Conservation (phyloP, 2,329 filamentous ascomycete species). For the Colletotrichum filicis region DNA sequence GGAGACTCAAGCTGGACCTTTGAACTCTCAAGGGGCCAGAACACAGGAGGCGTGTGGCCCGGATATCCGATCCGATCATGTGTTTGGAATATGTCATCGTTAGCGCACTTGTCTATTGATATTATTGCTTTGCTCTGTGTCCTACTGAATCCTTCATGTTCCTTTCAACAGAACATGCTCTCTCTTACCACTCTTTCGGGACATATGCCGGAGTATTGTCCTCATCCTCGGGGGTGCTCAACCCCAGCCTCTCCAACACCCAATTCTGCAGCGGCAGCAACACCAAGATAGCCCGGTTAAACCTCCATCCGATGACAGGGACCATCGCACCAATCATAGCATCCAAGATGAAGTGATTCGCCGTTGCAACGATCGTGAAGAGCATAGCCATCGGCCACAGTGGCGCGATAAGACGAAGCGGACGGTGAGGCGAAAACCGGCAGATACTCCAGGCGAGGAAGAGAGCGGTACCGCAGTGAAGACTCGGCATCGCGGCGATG, state of each 20-base stretch:
- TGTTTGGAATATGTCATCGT: not conserved
- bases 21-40: no score
- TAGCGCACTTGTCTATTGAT: not conserved
- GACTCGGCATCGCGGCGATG: constrained; percentile 60
- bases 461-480: constrained; percentile 57
- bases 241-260: constrained; percentile 36
- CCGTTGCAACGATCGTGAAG: constrained; percentile 52
- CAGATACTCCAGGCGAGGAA: constrained; percentile 48
- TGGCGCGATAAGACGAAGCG: constrained; percentile 48
- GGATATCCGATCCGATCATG: not conserved
- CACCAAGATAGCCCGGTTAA: constrained; percentile 40
- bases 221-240: constrained; percentile 24
- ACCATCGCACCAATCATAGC: constrained; percentile 48
- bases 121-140: not conserved
- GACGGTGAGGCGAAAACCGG: constrained; percentile 52
- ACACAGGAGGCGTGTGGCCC: no score
- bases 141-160: not conserved
- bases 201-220: not conserved
- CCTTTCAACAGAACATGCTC: not conserved
- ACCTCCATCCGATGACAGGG: constrained; percentile 47
- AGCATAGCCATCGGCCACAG: constrained; percentile 56
- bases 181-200: constrained; percentile 9
- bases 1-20: no score
- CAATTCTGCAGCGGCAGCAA: constrained; percentile 43
- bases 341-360: constrained; percentile 52